A percentile compares a stretch with the other conserved stretches of the same genome.
phyloP scores from a whole-genome alignment of 176 grass and related monocot genomes.

The Zoysia pacifica region DNA sequence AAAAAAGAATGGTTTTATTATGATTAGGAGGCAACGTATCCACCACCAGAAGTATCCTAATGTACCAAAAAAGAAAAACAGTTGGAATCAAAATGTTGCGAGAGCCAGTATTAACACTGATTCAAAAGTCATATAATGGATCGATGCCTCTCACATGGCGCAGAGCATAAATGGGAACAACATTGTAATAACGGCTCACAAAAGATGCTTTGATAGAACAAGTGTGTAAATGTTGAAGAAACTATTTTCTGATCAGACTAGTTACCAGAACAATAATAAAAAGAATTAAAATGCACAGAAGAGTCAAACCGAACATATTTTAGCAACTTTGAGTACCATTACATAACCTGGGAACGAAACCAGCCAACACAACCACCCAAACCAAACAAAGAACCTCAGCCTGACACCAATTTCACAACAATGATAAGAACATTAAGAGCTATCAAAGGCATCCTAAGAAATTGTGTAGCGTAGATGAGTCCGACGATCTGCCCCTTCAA shows the following conservation, averaged over 20 bases:
- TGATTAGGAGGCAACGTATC: neutral
- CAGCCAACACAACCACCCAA: slow-evolving; percentile 9
- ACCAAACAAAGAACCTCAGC: slow-evolving; percentile 41
- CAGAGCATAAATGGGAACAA: neutral
- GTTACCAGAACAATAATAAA: slow-evolving; percentile 20
- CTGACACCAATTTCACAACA: slow-evolving; percentile 75
- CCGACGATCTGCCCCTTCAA: slow-evolving; percentile 82
- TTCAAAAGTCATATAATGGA: slow-evolving; percentile 1
- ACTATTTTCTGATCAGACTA: slow-evolving; percentile 1
- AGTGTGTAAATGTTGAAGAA: neutral
- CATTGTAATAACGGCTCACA: neutral
- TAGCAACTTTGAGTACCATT: slow-evolving; percentile 14
- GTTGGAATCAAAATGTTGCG: neutral
- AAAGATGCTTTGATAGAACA: neutral
- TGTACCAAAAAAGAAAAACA: neutral
- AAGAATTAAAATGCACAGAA: neutral
- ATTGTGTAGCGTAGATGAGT: slow-evolving; percentile 78
- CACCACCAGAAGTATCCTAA: neutral
- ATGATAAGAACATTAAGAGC: slow-evolving; percentile 78
- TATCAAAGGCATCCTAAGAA: slow-evolving; percentile 77
- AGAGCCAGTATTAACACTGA: neutral
- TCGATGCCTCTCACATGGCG: neutral
- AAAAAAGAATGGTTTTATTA: slow-evolving; percentile 6
- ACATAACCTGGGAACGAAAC: slow-evolving; percentile 24
- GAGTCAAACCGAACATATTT: slow-evolving; percentile 16